Conservation (phyloP, 2,329 filamentous ascomycete species). For the Colletotrichum tofieldiae region DNA sequence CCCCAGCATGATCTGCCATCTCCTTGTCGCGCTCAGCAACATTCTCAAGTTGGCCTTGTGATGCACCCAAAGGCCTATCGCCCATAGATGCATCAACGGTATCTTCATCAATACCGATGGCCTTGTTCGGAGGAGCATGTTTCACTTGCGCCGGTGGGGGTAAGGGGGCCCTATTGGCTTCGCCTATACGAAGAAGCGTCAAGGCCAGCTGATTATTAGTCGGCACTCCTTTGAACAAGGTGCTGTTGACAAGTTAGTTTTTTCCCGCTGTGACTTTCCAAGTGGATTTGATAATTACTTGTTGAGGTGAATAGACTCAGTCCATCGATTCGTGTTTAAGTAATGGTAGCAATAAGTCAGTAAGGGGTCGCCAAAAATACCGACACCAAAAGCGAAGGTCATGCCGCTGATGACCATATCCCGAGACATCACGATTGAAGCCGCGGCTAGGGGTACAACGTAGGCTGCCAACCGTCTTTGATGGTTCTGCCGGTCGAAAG, state of each 20-base stretch:
- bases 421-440: constrained; percentile 55
- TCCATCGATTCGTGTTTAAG: background rate
- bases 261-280: rapidly evolving
- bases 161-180: constrained; percentile 77
- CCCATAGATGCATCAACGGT: constrained; percentile 11
- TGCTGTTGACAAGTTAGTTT: constrained; percentile 58
- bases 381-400: constrained; percentile 71
- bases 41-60: background rate
- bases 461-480: constrained; percentile 1
- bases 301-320: constrained; percentile 10
- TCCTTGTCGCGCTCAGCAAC: background rate
- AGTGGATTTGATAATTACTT: background rate
- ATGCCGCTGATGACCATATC: constrained; percentile 68
- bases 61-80: constrained; percentile 26
- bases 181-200: constrained; percentile 77
- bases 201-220: constrained; percentile 79
- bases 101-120: background rate
- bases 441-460: background rate
- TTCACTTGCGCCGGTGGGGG: constrained; percentile 55
- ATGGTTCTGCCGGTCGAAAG: constrained; percentile 42
- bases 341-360: constrained; percentile 60
- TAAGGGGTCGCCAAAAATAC: constrained; percentile 77
- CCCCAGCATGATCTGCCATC: constrained; percentile 15
- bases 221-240: constrained; percentile 76
- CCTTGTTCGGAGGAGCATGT: background rate